phyloP scores from a whole-genome alignment of 1,139 yeast species.

The Scheffersomyces segobiensis region DNA sequence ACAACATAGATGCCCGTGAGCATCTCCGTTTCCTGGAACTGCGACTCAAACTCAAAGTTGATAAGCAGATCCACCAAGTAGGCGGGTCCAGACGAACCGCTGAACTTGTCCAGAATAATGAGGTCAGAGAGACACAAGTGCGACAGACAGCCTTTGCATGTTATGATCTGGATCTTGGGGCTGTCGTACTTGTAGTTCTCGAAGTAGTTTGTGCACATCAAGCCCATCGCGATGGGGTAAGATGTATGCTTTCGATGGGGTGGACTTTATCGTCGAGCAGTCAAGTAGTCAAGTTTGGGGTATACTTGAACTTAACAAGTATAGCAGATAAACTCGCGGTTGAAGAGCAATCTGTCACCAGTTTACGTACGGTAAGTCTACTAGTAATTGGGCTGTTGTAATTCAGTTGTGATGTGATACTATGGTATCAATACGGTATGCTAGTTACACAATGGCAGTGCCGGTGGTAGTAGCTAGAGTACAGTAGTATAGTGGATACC shows the following conservation, averaged over 20 bases:
- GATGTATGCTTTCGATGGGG: background rate
- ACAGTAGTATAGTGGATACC: background rate
- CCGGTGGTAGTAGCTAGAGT: background rate
- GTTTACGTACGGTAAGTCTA: background rate
- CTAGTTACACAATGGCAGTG: background rate
- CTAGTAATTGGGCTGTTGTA: background rate
- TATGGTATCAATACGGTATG: background rate
- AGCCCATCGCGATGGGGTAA: constrained; percentile 32
- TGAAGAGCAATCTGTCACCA: background rate
- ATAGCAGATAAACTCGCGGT: background rate
- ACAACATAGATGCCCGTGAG: constrained; percentile 71
- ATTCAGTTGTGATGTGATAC: background rate
- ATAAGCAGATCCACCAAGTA: constrained; percentile 51
- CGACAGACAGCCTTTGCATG: constrained; percentile 53
- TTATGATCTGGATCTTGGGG: constrained; percentile 41
- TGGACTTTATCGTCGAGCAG: background rate
- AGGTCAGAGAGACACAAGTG: constrained; percentile 51
- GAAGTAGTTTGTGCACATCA: constrained; percentile 40
- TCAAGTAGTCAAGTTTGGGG: background rate
- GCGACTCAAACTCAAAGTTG: constrained; percentile 36
- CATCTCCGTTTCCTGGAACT: constrained; percentile 50
- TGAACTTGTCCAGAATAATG: constrained; percentile 50
- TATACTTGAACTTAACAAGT: too few relatives aligned
- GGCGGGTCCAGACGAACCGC: constrained; percentile 55
- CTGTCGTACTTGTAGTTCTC: constrained; percentile 34